Evolutionary conservation across 148 eudicot genomes (phyloP).

Genomic region (Polygonum maritimum): DNA sequence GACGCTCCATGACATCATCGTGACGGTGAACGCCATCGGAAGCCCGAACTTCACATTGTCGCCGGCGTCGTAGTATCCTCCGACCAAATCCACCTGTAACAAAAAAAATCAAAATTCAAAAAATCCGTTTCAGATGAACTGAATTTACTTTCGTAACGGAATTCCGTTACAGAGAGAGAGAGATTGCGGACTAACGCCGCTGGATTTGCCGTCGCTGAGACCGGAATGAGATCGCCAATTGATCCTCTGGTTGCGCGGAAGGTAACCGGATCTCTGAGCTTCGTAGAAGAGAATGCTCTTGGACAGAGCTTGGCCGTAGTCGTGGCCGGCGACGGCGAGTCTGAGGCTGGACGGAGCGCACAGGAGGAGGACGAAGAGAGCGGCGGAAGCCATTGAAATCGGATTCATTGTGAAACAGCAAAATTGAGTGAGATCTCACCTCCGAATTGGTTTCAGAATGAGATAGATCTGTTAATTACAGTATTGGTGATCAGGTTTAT

Average conservation of each 20-base stretch:
- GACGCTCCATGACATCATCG: slow-evolving; percentile 98
- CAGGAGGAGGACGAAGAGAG: slow-evolving; percentile 21
- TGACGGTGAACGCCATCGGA: slow-evolving; percentile 91
- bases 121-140: background rate
- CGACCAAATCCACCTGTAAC: slow-evolving; percentile 83
- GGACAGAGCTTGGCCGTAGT: slow-evolving; percentile 76
- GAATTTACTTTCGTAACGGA: background rate
- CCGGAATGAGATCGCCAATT: slow-evolving; percentile 87
- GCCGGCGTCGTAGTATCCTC: slow-evolving; percentile 99
- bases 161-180: background rate
- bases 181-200: slow-evolving; percentile 42
- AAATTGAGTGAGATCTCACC: background rate
- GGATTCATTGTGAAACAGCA: background rate
- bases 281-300: slow-evolving; percentile 88
- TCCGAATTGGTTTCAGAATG: background rate
- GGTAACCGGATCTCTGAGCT: slow-evolving; percentile 91
- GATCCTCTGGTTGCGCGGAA: slow-evolving; percentile 71
- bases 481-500: slow-evolving; percentile 37
- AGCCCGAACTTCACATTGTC: slow-evolving; percentile 97
- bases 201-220: slow-evolving; percentile 69
- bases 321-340: slow-evolving; percentile 49
- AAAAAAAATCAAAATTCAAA: background rate
- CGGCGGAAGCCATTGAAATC: slow-evolving; percentile 18
- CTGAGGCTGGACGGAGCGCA: background rate
- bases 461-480: slow-evolving; percentile 10